A percentile compares a stretch with the other conserved stretches of the same genome.
Conservation (phyloP, 345 rosid genomes). For the Kernera saxatilis region DNA sequence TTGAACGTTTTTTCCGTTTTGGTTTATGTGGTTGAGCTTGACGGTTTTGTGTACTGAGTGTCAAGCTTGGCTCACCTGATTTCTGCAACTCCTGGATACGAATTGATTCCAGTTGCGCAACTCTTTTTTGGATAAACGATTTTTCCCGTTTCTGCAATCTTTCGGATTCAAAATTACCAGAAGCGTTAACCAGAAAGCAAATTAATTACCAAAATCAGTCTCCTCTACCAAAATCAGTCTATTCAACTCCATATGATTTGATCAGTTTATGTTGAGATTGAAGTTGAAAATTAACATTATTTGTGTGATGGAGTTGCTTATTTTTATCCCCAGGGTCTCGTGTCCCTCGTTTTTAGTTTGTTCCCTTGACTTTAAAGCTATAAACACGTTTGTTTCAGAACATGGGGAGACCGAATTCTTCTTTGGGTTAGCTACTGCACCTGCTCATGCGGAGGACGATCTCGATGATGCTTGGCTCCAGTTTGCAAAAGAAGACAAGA, state of each 20-base stretch:
- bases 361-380: no score
- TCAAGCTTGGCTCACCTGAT: no score
- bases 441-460: slow-evolving; percentile 89
- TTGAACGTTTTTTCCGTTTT: neutral
- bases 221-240: neutral
- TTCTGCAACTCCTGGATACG: neutral
- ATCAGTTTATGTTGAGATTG: neutral
- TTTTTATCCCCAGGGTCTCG: no score
- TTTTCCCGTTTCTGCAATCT: neutral
- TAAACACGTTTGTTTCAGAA: slow-evolving; percentile 15
- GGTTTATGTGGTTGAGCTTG: neutral
- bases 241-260: neutral
- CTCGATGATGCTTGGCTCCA: slow-evolving; percentile 91
- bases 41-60: neutral
- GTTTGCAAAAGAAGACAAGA: slow-evolving; percentile 72
- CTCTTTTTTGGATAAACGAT: neutral
- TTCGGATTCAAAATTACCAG: neutral
- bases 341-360: no score
- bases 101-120: neutral
- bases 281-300: neutral
- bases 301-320: neutral
- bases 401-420: slow-evolving; percentile 48
- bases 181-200: no score
- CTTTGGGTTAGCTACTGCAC: slow-evolving; percentile 98
- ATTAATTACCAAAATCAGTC: neutral